Evolutionary conservation across 2,329 filamentous ascomycete species (phyloP).

Genomic region (Malbranchea cinnamomea): DNA sequence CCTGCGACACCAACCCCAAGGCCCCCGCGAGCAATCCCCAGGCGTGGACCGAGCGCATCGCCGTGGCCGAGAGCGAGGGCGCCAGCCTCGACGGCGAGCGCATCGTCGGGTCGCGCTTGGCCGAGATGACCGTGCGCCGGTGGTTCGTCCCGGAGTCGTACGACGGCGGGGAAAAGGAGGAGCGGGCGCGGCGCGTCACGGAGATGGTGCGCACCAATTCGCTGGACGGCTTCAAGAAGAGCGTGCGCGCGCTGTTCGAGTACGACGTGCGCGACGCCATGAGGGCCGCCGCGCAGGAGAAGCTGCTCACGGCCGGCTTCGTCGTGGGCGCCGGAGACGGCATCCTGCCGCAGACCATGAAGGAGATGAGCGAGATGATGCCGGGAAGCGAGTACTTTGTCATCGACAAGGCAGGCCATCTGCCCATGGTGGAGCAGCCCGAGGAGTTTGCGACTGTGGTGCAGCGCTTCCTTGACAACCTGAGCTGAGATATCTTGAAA

Average conservation of each 20-base stretch:
- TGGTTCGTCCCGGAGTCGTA: constrained; percentile 58
- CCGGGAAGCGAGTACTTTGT: constrained; percentile 10
- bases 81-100: constrained; percentile 32
- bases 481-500: too few species aligned
- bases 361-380: constrained; percentile 48
- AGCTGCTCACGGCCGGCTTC: constrained; percentile 39
- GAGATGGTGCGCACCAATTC: constrained; percentile 56
- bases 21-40: constrained; percentile 59
- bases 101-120: constrained; percentile 49
- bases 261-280: constrained; percentile 35
- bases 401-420: constrained; percentile 14
- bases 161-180: constrained; percentile 33
- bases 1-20: constrained; percentile 64
- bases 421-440: constrained; percentile 8
- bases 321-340: constrained; percentile 62
- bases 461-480: too few species aligned
- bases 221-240: constrained; percentile 62
- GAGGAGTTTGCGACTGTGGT: constrained; percentile 4
- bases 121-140: constrained; percentile 53
- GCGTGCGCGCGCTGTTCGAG: constrained; percentile 49
- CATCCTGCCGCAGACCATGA: constrained; percentile 65
- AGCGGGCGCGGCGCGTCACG: constrained; percentile 43
- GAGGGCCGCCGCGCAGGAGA: constrained; percentile 13
- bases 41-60: constrained; percentile 66
- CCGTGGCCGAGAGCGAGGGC: constrained; percentile 45